Evolutionary conservation across 352 stramenopile species (phyloP).

Genomic region (Phytophthora brassicae): DNA sequence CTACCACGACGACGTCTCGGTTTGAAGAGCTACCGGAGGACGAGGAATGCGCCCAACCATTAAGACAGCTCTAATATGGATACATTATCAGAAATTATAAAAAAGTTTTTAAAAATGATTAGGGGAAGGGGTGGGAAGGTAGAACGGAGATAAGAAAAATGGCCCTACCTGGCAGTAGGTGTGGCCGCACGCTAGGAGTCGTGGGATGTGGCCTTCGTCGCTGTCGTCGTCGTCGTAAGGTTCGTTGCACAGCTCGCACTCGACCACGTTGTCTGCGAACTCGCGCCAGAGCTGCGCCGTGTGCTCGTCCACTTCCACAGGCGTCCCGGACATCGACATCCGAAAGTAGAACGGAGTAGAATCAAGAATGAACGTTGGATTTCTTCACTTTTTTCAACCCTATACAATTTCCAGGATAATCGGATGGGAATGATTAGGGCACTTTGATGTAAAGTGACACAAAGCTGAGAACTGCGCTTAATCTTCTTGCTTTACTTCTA

Average conservation of each 20-base stretch:
- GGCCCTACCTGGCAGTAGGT: constrained; percentile 77
- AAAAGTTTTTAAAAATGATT: too few relatives aligned
- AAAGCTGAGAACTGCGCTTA: constrained; percentile 15
- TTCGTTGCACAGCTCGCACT: constrained; percentile 88
- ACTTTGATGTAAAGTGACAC: constrained; percentile 13
- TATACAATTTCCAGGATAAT: constrained; percentile 5
- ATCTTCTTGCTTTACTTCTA: background rate
- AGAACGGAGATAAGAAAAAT: constrained; percentile 7
- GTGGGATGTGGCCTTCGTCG: constrained; percentile 60
- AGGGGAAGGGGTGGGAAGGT: constrained; percentile 1
- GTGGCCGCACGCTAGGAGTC: constrained; percentile 74
- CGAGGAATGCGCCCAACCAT: constrained; percentile 57
- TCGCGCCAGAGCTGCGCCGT: constrained; percentile 64
- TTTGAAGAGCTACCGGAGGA: constrained; percentile 15
- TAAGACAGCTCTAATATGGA: constrained; percentile 51
- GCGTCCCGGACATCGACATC: constrained; percentile 7
- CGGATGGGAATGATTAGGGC: constrained; percentile 11
- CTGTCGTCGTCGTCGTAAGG: constrained; percentile 73
- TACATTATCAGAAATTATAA: constrained; percentile 7
- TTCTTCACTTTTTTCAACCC: background rate
- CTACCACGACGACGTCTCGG: constrained; percentile 38
- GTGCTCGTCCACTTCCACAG: constrained; percentile 49
- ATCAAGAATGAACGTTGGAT: constrained; percentile 21
- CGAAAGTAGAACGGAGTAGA: constrained; percentile 6
- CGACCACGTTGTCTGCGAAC: constrained; percentile 74